A percentile compares a stretch with the other conserved stretches of the same genome.
Conservation (phyloP, 768 basidiomycete species). For the Termitomyces heimii region DNA sequence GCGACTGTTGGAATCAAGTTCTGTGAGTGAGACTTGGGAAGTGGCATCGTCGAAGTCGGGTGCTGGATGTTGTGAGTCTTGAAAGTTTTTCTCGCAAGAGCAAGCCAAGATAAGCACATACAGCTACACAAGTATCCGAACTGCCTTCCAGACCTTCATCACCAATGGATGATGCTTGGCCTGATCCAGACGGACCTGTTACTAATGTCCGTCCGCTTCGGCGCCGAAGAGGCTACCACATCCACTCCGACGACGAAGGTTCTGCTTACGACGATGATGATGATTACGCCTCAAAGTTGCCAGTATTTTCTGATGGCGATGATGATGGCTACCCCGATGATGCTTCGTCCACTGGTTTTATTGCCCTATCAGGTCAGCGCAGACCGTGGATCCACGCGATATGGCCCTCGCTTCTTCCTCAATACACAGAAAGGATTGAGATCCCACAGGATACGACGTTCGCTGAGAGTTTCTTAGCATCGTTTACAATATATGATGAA, state of each 20-base stretch:
- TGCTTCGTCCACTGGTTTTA: background rate
- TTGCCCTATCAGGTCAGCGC: background rate
- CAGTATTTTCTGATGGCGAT: slow-evolving; percentile 17
- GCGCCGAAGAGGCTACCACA: slow-evolving; percentile 31
- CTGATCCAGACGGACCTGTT: background rate
- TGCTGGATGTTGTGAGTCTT: slow-evolving; percentile 9
- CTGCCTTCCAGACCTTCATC: slow-evolving; percentile 12
- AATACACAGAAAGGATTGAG: slow-evolving; percentile 37
- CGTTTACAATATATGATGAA: slow-evolving; percentile 53
- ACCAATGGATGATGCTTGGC: slow-evolving; percentile 9
- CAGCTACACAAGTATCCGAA: slow-evolving; percentile 12
- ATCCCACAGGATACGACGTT: slow-evolving; percentile 20
- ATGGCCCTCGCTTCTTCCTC: slow-evolving; percentile 22
- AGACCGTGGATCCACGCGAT: slow-evolving; percentile 1
- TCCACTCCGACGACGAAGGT: slow-evolving; percentile 37
- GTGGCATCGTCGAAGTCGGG: slow-evolving; percentile 5
- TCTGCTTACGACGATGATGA: slow-evolving; percentile 18
- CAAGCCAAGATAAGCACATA: background rate
- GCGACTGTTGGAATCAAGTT: background rate
- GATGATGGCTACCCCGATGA: slow-evolving; percentile 6
- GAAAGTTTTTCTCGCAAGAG: no score
- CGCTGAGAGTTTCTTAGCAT: slow-evolving; percentile 35
- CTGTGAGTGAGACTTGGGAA: background rate
- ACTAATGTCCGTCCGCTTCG: slow-evolving; percentile 15
- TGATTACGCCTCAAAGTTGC: slow-evolving; percentile 18